Evolutionary conservation across 345 rosid species (phyloP), one percentile per base, ranked within the genome.

Genomic region (Anacardium occidentale): DNA sequence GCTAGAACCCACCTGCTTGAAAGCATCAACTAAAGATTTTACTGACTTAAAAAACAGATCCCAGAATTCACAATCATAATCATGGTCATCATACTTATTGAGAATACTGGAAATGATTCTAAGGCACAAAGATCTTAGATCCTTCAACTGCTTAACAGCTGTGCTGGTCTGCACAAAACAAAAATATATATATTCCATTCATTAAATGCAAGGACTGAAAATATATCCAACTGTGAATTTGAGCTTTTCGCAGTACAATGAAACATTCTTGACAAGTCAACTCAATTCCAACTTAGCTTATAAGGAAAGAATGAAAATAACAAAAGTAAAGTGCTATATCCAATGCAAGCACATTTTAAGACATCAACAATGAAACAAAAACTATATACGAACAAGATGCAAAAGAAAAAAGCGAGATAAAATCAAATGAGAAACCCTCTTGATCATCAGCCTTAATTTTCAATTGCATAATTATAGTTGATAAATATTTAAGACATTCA

Each of bases 1-100:
- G 74, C 98, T 95, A 71, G 98, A 87, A 73, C 98, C 94, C 77
- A 91, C 96, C 73, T 86, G 88, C 90, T 88, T 91, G 82, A 95
- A 92, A 75, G 83, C 85, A 76, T 84, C 76, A 67, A 91, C 83
- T 79, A 92, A 83, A 21, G 94, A 85, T 79, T 86, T 84, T 52
- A 89, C 86, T 6, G 97, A 90, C 58, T 54, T 64, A 79, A 95
- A 95, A 88, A 91, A 89, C 62, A 92, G 81, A 79, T 91, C 87
- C 99, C 98, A 95, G 77, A 89, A 89, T 63, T 88, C 91, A 42
- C 75, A 25, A 57, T 87, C 96, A 82, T 88, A 86, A 75, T 89
- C 87, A 85, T 83, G 90, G 72, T 87, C 89, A 76, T 88, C 96
- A 56, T 89, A 89, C 83, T 92, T 88, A 61, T 88, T 86, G 60